Evolutionary conservation across 1,284 basidiomycete species (phyloP).

Genomic region (Phlebopus sp.): DNA sequence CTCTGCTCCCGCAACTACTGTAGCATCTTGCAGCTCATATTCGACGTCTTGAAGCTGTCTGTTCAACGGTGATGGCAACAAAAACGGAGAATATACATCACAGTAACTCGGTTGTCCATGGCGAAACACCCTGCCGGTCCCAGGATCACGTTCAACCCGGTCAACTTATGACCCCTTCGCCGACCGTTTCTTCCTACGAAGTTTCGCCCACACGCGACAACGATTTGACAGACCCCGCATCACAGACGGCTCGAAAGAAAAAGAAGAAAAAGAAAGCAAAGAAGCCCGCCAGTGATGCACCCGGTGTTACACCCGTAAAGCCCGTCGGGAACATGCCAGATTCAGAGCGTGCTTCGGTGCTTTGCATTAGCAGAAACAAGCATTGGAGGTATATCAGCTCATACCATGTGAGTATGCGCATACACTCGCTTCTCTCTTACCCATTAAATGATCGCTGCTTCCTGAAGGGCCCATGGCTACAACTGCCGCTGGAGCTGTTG

Average conservation of each 20-base stretch:
- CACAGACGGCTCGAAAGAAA: slow-evolving; percentile 49
- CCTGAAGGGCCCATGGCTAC: slow-evolving; percentile 78
- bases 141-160: neutral
- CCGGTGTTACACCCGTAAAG: slow-evolving; percentile 8
- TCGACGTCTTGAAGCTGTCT: neutral
- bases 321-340: slow-evolving; percentile 30
- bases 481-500: slow-evolving; percentile 78
- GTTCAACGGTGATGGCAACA: neutral
- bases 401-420: slow-evolving; percentile 64
- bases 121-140: neutral
- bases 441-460: slow-evolving; percentile 1
- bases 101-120: neutral
- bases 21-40: neutral
- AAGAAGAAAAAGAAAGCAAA: slow-evolving; percentile 72
- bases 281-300: slow-evolving; percentile 37
- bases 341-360: slow-evolving; percentile 48
- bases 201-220: slow-evolving; percentile 14
- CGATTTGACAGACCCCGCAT: neutral
- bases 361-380: slow-evolving; percentile 82
- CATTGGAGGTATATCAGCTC: slow-evolving; percentile 87
- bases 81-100: neutral
- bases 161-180: slow-evolving; percentile 10
- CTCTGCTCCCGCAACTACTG: neutral
- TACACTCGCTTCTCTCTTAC: neutral
- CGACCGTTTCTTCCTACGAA: slow-evolving; percentile 8